phyloP scores from a whole-genome alignment of 2,329 filamentous ascomycete species.

The Ramularia collo-cygni region DNA sequence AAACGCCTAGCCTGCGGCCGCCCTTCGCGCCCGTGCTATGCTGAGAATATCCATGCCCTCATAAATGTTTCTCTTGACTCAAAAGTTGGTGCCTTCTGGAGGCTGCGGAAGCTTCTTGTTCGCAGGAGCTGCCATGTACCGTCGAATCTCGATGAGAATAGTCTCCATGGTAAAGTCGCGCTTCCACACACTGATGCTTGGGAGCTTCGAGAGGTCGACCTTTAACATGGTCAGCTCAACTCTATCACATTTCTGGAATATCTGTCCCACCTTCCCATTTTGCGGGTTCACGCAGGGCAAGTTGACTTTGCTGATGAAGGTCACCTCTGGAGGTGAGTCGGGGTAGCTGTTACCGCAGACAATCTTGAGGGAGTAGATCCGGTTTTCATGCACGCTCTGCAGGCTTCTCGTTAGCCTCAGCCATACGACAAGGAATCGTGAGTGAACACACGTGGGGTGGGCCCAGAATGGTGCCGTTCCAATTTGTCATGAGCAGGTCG shows the following conservation, averaged over 20 bases:
- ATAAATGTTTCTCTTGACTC: not conserved
- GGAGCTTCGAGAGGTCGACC: slow-evolving; percentile 77
- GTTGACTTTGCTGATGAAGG: slow-evolving; percentile 92
- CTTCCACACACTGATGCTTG: slow-evolving; percentile 85
- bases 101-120: slow-evolving; percentile 97
- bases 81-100: slow-evolving; percentile 65
- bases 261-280: slow-evolving; percentile 59
- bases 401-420: not conserved
- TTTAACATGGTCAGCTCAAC: slow-evolving; percentile 28
- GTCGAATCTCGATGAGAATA: slow-evolving; percentile 73
- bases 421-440: not conserved
- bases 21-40: slow-evolving; percentile 4
- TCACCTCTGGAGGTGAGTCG: slow-evolving; percentile 77
- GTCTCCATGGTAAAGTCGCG: slow-evolving; percentile 93
- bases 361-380: slow-evolving; percentile 97
- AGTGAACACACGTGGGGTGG: slow-evolving; percentile 74
- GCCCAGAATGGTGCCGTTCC: slow-evolving; percentile 96
- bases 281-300: slow-evolving; percentile 83
- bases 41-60: slow-evolving; percentile 4
- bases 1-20: slow-evolving; percentile 5
- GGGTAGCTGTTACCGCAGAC: slow-evolving; percentile 88
- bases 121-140: slow-evolving; percentile 84
- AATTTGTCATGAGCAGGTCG: slow-evolving; percentile 94
- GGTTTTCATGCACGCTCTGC: slow-evolving; percentile 93
- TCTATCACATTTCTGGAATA: not conserved